Evolutionary conservation across 2,329 filamentous ascomycete genomes (phyloP), one percentile per base, ranked within the genome.

Genomic region (Dothistroma septosporum): DNA sequence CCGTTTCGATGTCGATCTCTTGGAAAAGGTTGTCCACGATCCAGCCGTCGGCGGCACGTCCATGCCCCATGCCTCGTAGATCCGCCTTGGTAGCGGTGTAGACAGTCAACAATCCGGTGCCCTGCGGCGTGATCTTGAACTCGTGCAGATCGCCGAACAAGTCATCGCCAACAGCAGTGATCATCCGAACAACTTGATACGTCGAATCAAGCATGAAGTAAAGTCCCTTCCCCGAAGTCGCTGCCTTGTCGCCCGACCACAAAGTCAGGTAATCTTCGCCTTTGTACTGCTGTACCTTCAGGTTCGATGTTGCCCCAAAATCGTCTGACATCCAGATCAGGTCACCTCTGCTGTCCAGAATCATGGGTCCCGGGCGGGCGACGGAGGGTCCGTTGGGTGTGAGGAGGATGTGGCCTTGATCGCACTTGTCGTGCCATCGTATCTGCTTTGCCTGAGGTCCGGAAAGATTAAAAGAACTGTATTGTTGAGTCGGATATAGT

Each of bases 21-120:
- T 81, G 77, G 61, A 80, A 77, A 16, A 77, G 60, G 32, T 73
- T 75, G 53, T 81, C 78, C 62, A 76, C 75, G 10, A 80, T 69
- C 68, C 74, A 79, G n/a, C 76, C 76, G 35, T 73, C 59, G 11
- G 59, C 57, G 67, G 64, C 10, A 35, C 67, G 61, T 31, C 66
- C 67, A 61, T 64, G 61, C 8, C 66, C 65, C 64, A 71, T 69
- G 22, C 60, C 56, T 21, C 64, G 63, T 12, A 73, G 65, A 53
- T 70, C 68, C 19, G 65, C 67, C 33, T 71, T 62, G 8, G 66
- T 71, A 11, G 63, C 64, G 46, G 75, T 73, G 66, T 80, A 81
- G 10, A 77, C 76, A 3, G 77, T 77, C 62, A 81, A 70, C 41
- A 82, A 71, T 24, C 76, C 76, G 1, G 76, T 78, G 44, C 72